Evolutionary conservation across 768 basidiomycete genomes (phyloP).

Genomic region (Candolleomyces eurysporus): DNA sequence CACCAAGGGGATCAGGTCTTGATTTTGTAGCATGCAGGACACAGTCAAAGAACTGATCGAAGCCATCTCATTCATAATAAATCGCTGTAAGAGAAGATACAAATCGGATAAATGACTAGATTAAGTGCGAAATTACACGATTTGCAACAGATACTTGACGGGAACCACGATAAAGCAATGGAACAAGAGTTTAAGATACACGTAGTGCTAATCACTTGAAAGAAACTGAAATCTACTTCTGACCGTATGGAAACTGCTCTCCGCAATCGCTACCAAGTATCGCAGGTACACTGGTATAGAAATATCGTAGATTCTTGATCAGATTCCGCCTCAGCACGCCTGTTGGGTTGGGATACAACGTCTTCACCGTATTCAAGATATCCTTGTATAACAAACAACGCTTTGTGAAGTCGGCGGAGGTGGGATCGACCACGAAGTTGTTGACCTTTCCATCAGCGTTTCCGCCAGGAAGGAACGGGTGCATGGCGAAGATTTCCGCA

Average conservation of each 20-base stretch:
- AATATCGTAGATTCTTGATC: conserved; percentile 12
- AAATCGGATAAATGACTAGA: too few species aligned
- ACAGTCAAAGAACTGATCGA: too few species aligned
- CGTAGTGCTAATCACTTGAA: too few species aligned
- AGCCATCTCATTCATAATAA: too few species aligned
- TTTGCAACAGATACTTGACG: too few species aligned
- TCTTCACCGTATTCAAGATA: conserved; percentile 13
- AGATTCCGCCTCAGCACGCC: conserved; percentile 12
- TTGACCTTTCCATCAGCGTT: conserved; percentile 10
- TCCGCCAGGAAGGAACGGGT: conserved; percentile 14
- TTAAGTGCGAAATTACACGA: too few species aligned
- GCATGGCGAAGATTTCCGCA: neutral
- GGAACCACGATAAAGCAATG: too few species aligned
- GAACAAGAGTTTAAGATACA: too few species aligned
- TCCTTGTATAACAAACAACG: conserved; percentile 14
- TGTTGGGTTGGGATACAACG: conserved; percentile 17
- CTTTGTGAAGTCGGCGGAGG: conserved; percentile 8
- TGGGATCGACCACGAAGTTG: conserved; percentile 13
- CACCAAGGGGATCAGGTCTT: too few species aligned
- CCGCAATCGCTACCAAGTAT: neutral
- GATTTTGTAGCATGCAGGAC: too few species aligned
- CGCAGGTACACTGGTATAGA: neutral
- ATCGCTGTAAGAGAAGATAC: too few species aligned
- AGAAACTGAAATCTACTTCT: neutral
- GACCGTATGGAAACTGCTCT: conserved; percentile 13